Evolutionary conservation across 805 yeast species (phyloP).

Genomic region (Candida arabinofermentans): DNA sequence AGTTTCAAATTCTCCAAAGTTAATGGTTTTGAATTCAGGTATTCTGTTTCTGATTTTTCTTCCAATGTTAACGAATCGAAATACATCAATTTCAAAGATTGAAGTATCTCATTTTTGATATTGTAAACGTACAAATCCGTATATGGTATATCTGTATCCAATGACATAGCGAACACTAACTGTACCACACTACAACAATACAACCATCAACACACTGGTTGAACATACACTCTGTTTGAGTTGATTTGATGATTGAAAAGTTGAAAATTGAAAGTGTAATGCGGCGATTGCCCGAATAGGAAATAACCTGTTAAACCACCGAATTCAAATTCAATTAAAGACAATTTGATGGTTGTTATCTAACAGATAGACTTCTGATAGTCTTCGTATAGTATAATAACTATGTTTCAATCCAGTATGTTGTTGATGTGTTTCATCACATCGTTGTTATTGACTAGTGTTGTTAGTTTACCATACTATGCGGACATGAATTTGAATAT

Average conservation of each 20-base stretch:
- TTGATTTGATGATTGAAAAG: too few species aligned
- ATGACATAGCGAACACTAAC: too few species aligned
- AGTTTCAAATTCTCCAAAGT: not conserved
- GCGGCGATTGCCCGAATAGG: too few species aligned
- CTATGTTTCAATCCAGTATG: not conserved
- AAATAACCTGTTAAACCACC: too few species aligned
- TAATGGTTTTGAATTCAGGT: conserved; percentile 11
- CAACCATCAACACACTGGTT: too few species aligned
- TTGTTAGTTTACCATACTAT: not conserved
- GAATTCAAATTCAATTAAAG: too few species aligned
- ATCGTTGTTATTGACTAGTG: not conserved
- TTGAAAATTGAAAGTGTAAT: too few species aligned
- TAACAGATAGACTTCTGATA: too few species aligned
- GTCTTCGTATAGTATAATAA: too few species aligned
- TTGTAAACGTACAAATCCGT: conserved; percentile 47
- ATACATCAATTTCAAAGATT: conserved; percentile 47
- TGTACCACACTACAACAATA: too few species aligned
- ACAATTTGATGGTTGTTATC: too few species aligned
- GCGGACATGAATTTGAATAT: not conserved
- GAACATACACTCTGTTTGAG: too few species aligned
- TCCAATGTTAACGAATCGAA: conserved; percentile 50
- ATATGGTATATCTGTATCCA: conserved; percentile 9
- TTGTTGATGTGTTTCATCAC: not conserved
- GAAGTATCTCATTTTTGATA: conserved; percentile 35
- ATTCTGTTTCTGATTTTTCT: conserved; percentile 19